Conservation (phyloP, 176 grass and related monocot species). For the Eremochloa ophiuroides region DNA sequence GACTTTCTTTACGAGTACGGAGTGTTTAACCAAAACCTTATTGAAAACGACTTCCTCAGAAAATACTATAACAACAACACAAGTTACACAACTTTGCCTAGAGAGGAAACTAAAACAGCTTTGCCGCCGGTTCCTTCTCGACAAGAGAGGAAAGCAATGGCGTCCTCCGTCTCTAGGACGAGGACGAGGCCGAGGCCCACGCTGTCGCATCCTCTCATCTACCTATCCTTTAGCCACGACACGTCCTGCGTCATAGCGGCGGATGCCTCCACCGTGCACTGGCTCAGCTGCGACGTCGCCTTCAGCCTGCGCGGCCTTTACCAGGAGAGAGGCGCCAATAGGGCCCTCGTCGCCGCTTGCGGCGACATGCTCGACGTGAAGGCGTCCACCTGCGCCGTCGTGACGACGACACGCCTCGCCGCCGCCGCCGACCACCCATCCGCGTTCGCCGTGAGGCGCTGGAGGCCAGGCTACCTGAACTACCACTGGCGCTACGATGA, state of each 20-base stretch:
- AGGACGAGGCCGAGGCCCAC: neutral
- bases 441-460: slow-evolving; percentile 1
- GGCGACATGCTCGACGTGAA: slow-evolving; percentile 28
- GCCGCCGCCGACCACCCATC: neutral
- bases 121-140: too few relatives aligned
- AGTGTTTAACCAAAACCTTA: too few relatives aligned
- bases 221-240: slow-evolving; percentile 59
- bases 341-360: neutral
- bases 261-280: slow-evolving; percentile 37
- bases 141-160: too few relatives aligned
- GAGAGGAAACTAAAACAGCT: too few relatives aligned
- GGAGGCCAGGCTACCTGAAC: slow-evolving; percentile 15
- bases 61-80: too few relatives aligned
- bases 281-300: slow-evolving; percentile 53
- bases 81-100: too few relatives aligned
- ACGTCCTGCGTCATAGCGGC: slow-evolving; percentile 43
- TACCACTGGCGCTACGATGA: slow-evolving; percentile 21
- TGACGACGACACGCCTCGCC: neutral
- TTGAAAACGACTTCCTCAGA: too few relatives aligned
- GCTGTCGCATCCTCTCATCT: slow-evolving; percentile 28
- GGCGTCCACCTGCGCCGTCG: slow-evolving; percentile 2
- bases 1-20: too few relatives aligned
- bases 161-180: neutral
- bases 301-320: slow-evolving; percentile 44
- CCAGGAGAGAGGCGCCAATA: slow-evolving; percentile 26